Base-by-base conservation (phyloP, 2,329 filamentous ascomycete genomes). In the Zasmidium cellare region DNA sequence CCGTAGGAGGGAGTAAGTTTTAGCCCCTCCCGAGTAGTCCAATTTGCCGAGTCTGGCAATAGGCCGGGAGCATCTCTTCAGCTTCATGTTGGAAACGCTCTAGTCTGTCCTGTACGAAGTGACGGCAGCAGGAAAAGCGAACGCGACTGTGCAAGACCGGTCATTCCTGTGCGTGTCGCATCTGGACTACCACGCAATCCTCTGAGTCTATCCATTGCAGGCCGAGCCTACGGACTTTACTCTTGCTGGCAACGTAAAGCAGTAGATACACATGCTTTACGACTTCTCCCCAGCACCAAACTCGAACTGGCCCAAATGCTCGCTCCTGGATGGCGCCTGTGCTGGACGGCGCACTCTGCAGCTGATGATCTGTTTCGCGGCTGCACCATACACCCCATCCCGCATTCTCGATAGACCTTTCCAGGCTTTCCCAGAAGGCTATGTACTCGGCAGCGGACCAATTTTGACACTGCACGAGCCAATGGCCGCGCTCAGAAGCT, bases 201-300 rank as follows among this genome's bases (percentile, higher is more conserved):
- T 80, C 80, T 0, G 81, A 84, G 72, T 87, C 91, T 52, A 87
- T 74, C 90, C 91, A 96, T 49, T 76, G 76, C 14, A 84, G 77
- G 0, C 82, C 82, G 9, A 82, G 82, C 6, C 76, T 77, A 58
- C 82, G 81, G 16, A 92, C 74, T 59, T 80, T 80, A 28, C 87
- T 80, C 56, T 84, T 80, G 65, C 87, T 93, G 0, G 86, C 88
- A 14, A 92, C 74, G 69, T 89, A 93, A 0, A 96, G 73, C 41
- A 92, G 72, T 3, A 94, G 74, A 71, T 91, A 96, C 31, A 90
- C 80, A 67, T 96, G 87, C 54, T 85, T 82, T 0, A 85, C 84
- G 0, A 91, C 77, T 61, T 87, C 83, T 0, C 89, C 92, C 87
- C 90, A 96, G 68, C 90, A 90, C 70, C 89, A 94, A 1, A 93